Percentiles rank a stretch among this genome's conserved stretches.
phyloP scores from a whole-genome alignment of 2,329 filamentous ascomycete species.

The Phialemonium atrogriseum region DNA sequence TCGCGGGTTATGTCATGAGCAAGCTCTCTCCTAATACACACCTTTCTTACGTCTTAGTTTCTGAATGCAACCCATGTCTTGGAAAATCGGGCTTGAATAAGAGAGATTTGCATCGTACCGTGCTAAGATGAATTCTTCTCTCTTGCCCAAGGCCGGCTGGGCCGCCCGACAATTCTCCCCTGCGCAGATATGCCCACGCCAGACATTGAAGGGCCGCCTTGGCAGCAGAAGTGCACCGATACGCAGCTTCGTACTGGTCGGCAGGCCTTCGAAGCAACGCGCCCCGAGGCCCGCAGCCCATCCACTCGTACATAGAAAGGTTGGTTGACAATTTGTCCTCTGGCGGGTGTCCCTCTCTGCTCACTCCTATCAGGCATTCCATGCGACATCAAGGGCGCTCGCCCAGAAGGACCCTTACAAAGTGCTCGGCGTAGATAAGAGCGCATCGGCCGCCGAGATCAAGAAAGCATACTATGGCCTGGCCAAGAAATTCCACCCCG shows the following conservation, averaged over 20 bases:
- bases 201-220: slow-evolving; percentile 14
- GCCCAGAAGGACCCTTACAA: slow-evolving; percentile 73
- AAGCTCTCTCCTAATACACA: slow-evolving; percentile 1
- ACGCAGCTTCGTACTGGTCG: slow-evolving; percentile 11
- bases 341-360: no score
- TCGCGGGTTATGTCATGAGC: slow-evolving; percentile 1
- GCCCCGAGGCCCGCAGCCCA: slow-evolving; percentile 2
- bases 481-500: slow-evolving; percentile 95
- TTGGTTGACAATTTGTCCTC: no score
- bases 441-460: slow-evolving; percentile 76
- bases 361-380: slow-evolving; percentile 38
- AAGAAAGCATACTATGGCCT: slow-evolving; percentile 98
- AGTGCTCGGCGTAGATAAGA: slow-evolving; percentile 74
- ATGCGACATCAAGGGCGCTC: slow-evolving; percentile 44
- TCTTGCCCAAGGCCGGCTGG: slow-evolving; percentile 23
- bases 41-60: not conserved
- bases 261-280: slow-evolving; percentile 8
- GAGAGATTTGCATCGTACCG: slow-evolving; percentile 1
- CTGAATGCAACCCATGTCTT: not conserved
- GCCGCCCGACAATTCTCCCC: slow-evolving; percentile 21
- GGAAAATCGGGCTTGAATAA: no score
- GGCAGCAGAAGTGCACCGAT: slow-evolving; percentile 9
- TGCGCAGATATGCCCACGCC: slow-evolving; percentile 20
- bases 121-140: slow-evolving; percentile 22
- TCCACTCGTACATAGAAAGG: slow-evolving; percentile 1